Evolutionary conservation across 2,329 filamentous ascomycete species (phyloP).

Genomic region (Alternaria triticimaculans): DNA sequence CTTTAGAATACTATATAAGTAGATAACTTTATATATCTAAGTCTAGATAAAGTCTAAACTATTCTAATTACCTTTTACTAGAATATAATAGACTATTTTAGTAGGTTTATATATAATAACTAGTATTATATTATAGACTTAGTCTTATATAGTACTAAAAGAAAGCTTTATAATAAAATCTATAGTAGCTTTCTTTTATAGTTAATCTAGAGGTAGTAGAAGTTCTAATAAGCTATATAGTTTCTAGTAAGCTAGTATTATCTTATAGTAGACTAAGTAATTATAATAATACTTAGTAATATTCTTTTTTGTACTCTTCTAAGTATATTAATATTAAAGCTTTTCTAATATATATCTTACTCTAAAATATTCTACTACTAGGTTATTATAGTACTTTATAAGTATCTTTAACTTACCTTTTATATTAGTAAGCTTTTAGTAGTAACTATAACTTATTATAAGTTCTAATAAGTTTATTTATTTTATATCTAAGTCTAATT

Average conservation of each 20-base stretch:
- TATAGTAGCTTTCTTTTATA: background rate
- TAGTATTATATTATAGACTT: background rate
- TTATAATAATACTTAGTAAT: background rate
- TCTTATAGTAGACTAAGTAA: background rate
- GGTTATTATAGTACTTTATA: background rate
- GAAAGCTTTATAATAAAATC: background rate
- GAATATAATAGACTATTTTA: background rate
- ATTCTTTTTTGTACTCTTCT: background rate
- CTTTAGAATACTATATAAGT: no score
- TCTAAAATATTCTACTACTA: background rate
- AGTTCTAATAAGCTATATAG: background rate
- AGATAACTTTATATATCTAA: no score
- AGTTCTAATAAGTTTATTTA: no score
- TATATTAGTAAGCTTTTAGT: no score
- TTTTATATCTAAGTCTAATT: no score
- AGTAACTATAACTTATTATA: no score
- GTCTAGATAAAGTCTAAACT: no score
- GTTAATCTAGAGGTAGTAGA: background rate
- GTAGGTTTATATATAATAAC: background rate
- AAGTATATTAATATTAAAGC: background rate
- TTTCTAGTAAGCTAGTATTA: background rate
- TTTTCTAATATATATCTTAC: background rate
- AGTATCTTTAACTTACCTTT: background rate
- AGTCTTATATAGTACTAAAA: background rate
- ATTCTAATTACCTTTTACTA: no score